Evolutionary conservation across 345 rosid species (phyloP).

Genomic region (Turritis glabra): DNA sequence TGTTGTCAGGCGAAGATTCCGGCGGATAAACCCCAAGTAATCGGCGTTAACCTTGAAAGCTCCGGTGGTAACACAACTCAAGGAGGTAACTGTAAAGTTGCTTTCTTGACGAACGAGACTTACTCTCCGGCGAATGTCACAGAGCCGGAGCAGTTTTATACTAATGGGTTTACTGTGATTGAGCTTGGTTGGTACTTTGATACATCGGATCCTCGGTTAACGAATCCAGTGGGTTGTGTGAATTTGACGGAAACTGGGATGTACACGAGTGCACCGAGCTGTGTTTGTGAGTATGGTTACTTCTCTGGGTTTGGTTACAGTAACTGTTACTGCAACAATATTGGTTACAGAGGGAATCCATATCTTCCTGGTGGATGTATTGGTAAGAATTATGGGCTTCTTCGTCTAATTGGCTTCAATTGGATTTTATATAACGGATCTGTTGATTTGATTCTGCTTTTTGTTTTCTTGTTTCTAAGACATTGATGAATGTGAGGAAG

Average conservation of each 20-base stretch:
- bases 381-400: slow-evolving; percentile 31
- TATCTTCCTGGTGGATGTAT: slow-evolving; percentile 40
- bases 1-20: slow-evolving; percentile 47
- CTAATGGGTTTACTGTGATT: slow-evolving; percentile 20
- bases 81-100: slow-evolving; percentile 22
- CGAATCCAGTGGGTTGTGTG: slow-evolving; percentile 9
- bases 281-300: slow-evolving; percentile 13
- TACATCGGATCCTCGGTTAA: slow-evolving; percentile 2
- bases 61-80: not conserved
- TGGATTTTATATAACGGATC: not conserved
- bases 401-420: not conserved
- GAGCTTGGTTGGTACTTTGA: slow-evolving; percentile 45
- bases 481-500: slow-evolving; percentile 33
- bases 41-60: not conserved
- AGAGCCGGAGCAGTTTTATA: slow-evolving; percentile 2
- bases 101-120: slow-evolving; percentile 30
- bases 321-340: slow-evolving; percentile 33
- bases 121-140: slow-evolving; percentile 19
- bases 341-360: slow-evolving; percentile 45
- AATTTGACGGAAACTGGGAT: slow-evolving; percentile 3
- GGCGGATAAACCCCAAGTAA: not conserved
- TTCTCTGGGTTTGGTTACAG: slow-evolving; percentile 4
- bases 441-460: slow-evolving; percentile 2
- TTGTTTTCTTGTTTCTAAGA: slow-evolving; percentile 3
- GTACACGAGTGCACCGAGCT: not conserved